phyloP scores from a whole-genome alignment of 2,329 filamentous ascomycete species.

The Blastomyces emzantsi region DNA sequence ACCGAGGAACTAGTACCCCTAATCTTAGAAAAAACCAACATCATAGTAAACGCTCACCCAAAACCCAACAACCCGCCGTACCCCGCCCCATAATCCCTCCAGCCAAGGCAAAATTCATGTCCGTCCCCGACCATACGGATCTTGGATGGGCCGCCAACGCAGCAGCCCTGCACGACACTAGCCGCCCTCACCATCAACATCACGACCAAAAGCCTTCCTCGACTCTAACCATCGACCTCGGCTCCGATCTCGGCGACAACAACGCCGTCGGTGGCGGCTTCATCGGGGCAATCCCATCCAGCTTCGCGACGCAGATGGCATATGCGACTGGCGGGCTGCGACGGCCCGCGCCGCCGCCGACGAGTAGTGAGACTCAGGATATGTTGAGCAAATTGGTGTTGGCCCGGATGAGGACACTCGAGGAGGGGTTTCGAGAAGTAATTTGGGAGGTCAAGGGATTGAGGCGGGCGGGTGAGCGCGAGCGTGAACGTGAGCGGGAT shows the following conservation, averaged over 20 bases:
- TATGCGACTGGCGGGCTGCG: conserved; percentile 58
- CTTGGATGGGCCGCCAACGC: conserved; percentile 43
- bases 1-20: not conserved
- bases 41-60: conserved; percentile 11
- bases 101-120: conserved; percentile 44
- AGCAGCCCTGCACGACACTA: conserved; percentile 22
- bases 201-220: conserved; percentile 28
- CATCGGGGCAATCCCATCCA: conserved; percentile 58
- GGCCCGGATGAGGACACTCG: conserved; percentile 83
- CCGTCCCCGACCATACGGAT: conserved; percentile 47
- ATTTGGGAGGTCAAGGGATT: conserved; percentile 64
- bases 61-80: conserved; percentile 28
- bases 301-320: conserved; percentile 73
- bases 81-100: conserved; percentile 50
- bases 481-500: not conserved
- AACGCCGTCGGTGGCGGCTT: conserved; percentile 52
- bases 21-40: not conserved
- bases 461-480: conserved; percentile 36
- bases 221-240: conserved; percentile 62
- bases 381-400: conserved; percentile 74
- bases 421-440: conserved; percentile 85
- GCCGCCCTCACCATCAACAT: conserved; percentile 27
- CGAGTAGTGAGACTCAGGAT: conserved; percentile 51
- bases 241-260: conserved; percentile 62
- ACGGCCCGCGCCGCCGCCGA: conserved; percentile 22